Evolutionary conservation across 768 basidiomycete genomes (phyloP).

Genomic region (Hydnum rufescens): DNA sequence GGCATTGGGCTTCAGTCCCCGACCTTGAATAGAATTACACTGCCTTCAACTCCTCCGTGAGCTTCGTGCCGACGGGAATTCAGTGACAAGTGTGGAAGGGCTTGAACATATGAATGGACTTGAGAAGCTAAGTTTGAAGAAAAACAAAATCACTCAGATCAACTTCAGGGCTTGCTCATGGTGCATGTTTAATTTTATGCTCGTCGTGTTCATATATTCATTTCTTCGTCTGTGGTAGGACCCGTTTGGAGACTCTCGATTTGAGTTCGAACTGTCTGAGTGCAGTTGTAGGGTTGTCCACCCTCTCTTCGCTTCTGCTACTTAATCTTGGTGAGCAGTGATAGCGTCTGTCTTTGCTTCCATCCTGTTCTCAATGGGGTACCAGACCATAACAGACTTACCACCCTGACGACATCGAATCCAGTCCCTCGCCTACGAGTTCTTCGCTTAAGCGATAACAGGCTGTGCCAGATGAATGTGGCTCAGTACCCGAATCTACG

Average conservation of each 20-base stretch:
- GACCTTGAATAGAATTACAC: slow-evolving; percentile 38
- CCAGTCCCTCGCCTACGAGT: slow-evolving; percentile 56
- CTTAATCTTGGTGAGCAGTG: slow-evolving; percentile 63
- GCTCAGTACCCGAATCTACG: slow-evolving; percentile 48
- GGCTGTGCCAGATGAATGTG: slow-evolving; percentile 40
- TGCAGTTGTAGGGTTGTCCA: slow-evolving; percentile 35
- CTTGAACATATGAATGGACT: slow-evolving; percentile 64
- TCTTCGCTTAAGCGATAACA: slow-evolving; percentile 69
- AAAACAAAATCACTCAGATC: slow-evolving; percentile 43
- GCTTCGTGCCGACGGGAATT: slow-evolving; percentile 76
- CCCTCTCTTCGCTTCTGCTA: slow-evolving; percentile 28
- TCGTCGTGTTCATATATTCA: slow-evolving; percentile 3
- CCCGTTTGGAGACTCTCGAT: slow-evolving; percentile 59
- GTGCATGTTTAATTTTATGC: slow-evolving; percentile 33
- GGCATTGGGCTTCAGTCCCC: not conserved
- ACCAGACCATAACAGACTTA: slow-evolving; percentile 55
- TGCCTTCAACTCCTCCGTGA: slow-evolving; percentile 75
- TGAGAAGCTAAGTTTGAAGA: slow-evolving; percentile 62
- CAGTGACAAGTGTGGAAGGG: slow-evolving; percentile 51
- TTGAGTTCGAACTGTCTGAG: slow-evolving; percentile 55
- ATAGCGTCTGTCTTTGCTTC: not conserved
- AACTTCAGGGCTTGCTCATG: slow-evolving; percentile 48
- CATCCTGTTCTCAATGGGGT: not conserved
- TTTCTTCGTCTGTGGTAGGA: slow-evolving; percentile 15
- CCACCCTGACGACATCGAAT: slow-evolving; percentile 22